phyloP scores from a whole-genome alignment of 768 basidiomycete species.

The Pulveroboletus sp. region DNA sequence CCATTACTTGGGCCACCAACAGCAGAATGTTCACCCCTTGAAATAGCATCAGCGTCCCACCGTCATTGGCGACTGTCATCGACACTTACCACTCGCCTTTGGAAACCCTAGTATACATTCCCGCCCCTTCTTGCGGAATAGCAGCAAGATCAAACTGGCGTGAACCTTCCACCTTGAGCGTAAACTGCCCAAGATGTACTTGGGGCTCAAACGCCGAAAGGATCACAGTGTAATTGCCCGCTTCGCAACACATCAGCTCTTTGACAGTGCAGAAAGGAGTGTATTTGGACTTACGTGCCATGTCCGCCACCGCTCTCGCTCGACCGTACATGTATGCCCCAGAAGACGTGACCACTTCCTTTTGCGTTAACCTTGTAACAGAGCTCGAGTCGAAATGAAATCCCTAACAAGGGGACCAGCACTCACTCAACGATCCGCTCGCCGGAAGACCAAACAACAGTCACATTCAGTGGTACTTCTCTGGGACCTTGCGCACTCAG shows the following conservation, averaged over 20 bases:
- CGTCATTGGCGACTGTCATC: neutral
- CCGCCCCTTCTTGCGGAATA: slow-evolving; percentile 86
- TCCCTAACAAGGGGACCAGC: neutral
- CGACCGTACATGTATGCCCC: slow-evolving; percentile 82
- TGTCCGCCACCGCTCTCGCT: slow-evolving; percentile 48
- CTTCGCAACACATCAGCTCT: slow-evolving; percentile 14
- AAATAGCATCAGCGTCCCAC: neutral
- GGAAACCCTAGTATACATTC: slow-evolving; percentile 74
- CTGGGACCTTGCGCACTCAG: slow-evolving; percentile 55
- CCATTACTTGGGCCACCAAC: slow-evolving; percentile 69
- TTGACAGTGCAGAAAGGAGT: neutral
- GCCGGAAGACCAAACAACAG: slow-evolving; percentile 72
- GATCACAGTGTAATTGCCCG: slow-evolving; percentile 79
- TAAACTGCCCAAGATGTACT: slow-evolving; percentile 61
- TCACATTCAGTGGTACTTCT: slow-evolving; percentile 72
- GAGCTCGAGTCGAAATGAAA: neutral
- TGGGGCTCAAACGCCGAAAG: slow-evolving; percentile 80
- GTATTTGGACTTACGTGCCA: slow-evolving; percentile 46
- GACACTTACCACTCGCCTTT: slow-evolving; percentile 70
- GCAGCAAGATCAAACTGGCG: slow-evolving; percentile 56
- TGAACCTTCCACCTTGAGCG: slow-evolving; percentile 61
- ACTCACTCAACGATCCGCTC: slow-evolving; percentile 74
- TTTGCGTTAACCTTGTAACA: slow-evolving; percentile 49
- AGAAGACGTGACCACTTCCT: slow-evolving; percentile 69
- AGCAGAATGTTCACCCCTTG: slow-evolving; percentile 57